Base-by-base conservation (phyloP, 345 rosid genomes). In the Excoecaria cochinchinensis region DNA sequence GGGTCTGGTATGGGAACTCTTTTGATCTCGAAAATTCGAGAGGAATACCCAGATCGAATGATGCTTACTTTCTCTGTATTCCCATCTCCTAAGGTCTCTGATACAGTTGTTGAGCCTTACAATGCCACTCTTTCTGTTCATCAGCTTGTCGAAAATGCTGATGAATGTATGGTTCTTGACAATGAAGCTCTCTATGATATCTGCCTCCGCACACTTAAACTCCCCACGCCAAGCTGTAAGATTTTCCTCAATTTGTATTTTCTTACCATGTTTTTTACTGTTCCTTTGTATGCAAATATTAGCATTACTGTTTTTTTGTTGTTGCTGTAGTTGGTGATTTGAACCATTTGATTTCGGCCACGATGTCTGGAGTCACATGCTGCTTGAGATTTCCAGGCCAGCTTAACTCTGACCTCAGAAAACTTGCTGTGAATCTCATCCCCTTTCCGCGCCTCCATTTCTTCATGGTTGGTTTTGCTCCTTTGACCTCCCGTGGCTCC, bases 311-410 rank as follows among this genome's bases (percentile, higher is more conserved):
- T n/a, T 47, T 12, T 21, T 8, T 12, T 48, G 40, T 47, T 69
- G 48, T 8, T 50, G 73, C 24, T 24, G 61, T 86, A 87, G 95
- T 89, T 82, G 91, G 88, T 59, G 93, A 87, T 79, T 74, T 88
- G 74, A 91, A 87, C 73, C 95, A 87, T 58, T 77, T 91, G 86
- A 90, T 90, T 39, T 90, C 91, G 67, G 89, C 88, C 14, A 91
- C 91, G 14, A 91, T 91, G 95, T 89, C 93, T 59, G 93, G 90
- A 38, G 89, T 89, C 31, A 90, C 91, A 17, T 90, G 92, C 77
- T 89, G 95, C 76, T 82, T 89, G 73, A 86, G 95, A 64, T 90
- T 90, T 77, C 91, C 95, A 19, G 92, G 91, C 7, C 93, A 89
- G 75, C 77, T 87, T 8, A 90, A 90, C 81, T 90, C 92, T 67